These are phyloP conservation scores for Penicillium soppii DNA, from an alignment of 495 filamentous ascomycete species.

Conservation along the genomic window DNA sequence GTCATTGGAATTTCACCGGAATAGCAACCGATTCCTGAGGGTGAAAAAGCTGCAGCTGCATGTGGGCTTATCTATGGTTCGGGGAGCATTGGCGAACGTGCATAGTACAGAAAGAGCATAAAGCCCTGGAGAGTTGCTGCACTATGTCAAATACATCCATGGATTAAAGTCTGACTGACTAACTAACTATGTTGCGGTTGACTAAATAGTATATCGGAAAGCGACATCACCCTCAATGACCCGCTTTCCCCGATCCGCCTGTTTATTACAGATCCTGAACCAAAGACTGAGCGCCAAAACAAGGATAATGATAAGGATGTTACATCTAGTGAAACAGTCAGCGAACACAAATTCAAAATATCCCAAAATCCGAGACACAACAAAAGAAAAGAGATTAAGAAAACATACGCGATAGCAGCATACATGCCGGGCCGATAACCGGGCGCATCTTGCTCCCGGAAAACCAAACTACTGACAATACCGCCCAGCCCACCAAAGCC, in stretches of 20 bases:
- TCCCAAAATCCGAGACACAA: background rate
- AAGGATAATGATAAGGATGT: constrained; percentile 42
- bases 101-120: too few species aligned
- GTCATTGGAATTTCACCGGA: background rate
- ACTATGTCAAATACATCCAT: too few species aligned
- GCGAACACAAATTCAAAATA: background rate
- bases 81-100: too few species aligned
- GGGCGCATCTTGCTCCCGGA: constrained; percentile 57
- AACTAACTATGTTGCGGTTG: background rate
- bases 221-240: constrained; percentile 34
- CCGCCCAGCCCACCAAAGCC: constrained; percentile 59
- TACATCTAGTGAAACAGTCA: constrained; percentile 30
- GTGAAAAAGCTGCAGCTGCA: too few species aligned
- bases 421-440: constrained; percentile 56
- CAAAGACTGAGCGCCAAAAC: constrained; percentile 30
- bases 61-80: too few species aligned
- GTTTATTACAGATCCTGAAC: constrained; percentile 36
- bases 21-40: too few species aligned
- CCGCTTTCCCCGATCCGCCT: constrained; percentile 36
- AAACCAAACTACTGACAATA: constrained; percentile 57
- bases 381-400: background rate
- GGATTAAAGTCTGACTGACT: too few species aligned
- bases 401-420: constrained; percentile 44
- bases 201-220: constrained; percentile 42
- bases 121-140: too few species aligned